Conservation (phyloP, 1,284 basidiomycete species). For the Rhizoctonia solani region DNA sequence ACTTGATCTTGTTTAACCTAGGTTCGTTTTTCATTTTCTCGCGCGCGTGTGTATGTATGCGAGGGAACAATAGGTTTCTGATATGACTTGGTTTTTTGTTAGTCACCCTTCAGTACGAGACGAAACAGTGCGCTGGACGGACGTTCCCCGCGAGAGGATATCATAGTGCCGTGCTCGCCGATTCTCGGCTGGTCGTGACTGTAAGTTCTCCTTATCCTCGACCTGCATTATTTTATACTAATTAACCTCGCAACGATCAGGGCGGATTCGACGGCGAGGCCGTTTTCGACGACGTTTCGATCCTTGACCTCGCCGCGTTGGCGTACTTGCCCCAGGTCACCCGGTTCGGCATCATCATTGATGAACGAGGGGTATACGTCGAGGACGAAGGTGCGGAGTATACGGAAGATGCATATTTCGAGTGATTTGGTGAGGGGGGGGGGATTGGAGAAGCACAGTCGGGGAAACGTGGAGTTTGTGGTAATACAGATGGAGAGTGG, state of each 20-base stretch:
- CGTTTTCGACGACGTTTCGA: constrained; percentile 83
- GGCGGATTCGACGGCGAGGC: constrained; percentile 85
- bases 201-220: background rate
- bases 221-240: background rate
- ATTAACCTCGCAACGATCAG: background rate
- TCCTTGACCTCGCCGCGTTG: constrained; percentile 82
- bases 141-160: constrained; percentile 74
- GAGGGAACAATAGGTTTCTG: too few relatives aligned
- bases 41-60: too few relatives aligned
- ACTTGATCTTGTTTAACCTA: constrained; percentile 84
- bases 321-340: constrained; percentile 94
- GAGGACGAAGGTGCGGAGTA: constrained; percentile 28
- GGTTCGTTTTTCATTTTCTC: too few relatives aligned
- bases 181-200: constrained; percentile 75
- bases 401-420: constrained; percentile 12
- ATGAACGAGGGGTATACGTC: constrained; percentile 35
- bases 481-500: too few relatives aligned
- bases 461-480: too few relatives aligned
- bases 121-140: constrained; percentile 63
- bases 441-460: background rate
- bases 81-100: constrained; percentile 39
- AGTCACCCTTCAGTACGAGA: constrained; percentile 68
- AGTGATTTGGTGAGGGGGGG: background rate
- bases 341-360: constrained; percentile 64
- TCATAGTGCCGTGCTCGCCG: constrained; percentile 78